Base-by-base conservation (phyloP, 768 basidiomycete species). In the Xanthoconium stramineum region DNA sequence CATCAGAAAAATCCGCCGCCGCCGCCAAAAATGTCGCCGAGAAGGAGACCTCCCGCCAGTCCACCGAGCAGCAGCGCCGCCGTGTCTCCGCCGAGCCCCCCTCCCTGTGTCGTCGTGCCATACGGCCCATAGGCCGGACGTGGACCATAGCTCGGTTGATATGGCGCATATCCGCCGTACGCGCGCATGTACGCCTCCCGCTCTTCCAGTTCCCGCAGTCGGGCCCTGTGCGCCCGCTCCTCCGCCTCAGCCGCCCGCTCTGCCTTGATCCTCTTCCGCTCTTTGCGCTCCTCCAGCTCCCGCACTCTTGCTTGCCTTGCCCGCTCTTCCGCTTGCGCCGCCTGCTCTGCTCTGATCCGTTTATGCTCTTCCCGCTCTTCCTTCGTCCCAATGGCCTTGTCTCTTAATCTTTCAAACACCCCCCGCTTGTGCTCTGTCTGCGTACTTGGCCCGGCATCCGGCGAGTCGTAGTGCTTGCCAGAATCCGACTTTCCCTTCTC, bases 351-450 rank as follows among this genome's bases (percentile, higher is more conserved):
- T 52, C 64, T 63, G 46, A 72, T 64, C 17, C 63, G 69, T 61
- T 60, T 74, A 29, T 73, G 69, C 40, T 76, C 74, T 64, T 83
- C 80, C 5, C 75, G 67, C 67, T 86, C 84, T 61, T 86, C 84
- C 66, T 82, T 83, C 3, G 84, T 85, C 1, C 83, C 82, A 13
- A 83, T 79, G 0, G 82, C 75, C 63, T 82, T 84, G 62, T 87
- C 84, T 64, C 84, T 87, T 60, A 88, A 55, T 62, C 77, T 83
- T 2, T 76, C 80, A 59, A 89, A 75, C 58, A 88, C 74, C 0
- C 85, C 81, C 29, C 80, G 73, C 58, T 81, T 80, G 47, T 73
- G 67, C 24, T 69, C 65, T n/a, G 20, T 0, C 3, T 45, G 57
- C 39, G 53, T 44, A 35, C 48, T 50, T 20, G 55, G 29, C 29